Evolutionary conservation across 805 yeast genomes (phyloP).

Genomic region (Myxozyma monticola): DNA sequence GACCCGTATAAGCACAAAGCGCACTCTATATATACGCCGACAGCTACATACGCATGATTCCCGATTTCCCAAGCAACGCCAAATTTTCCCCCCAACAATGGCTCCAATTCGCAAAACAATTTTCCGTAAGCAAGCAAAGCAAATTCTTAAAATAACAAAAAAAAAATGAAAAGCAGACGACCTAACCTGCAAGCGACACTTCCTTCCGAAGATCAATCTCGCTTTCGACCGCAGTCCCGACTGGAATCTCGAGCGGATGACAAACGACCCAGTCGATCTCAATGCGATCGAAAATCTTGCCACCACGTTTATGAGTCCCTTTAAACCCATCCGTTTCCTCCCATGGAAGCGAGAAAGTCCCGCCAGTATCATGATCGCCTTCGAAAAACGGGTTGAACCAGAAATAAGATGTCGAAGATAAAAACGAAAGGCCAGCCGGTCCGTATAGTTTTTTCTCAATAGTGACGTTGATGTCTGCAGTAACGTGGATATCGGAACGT

Average conservation of each 20-base stretch:
- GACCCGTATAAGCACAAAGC: too few species aligned
- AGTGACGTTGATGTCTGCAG: constrained; percentile 31
- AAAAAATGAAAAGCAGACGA: neutral
- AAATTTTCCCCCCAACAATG: too few species aligned
- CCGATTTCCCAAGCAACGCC: too few species aligned
- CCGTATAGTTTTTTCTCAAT: constrained; percentile 28
- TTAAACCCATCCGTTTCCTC: constrained; percentile 64
- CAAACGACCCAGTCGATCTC: constrained; percentile 44
- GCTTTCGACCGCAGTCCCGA: neutral
- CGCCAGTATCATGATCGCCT: constrained; percentile 34
- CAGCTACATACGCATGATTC: too few species aligned
- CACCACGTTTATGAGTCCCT: constrained; percentile 60
- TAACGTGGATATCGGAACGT: constrained; percentile 19
- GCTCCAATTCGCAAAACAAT: too few species aligned
- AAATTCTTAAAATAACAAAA: too few species aligned
- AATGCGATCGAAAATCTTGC: constrained; percentile 52
- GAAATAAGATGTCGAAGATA: constrained; percentile 37
- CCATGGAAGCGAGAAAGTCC: constrained; percentile 42
- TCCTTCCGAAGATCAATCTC: neutral
- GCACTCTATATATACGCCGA: too few species aligned
- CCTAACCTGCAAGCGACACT: neutral
- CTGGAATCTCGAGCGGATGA: constrained; percentile 9
- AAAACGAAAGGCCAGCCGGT: constrained; percentile 27
- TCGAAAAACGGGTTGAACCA: constrained; percentile 53
- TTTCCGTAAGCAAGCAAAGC: too few species aligned